These are phyloP conservation scores for Amoebophrya sp. DNA, from an alignment of 169 alveolate species.

Conservation along the genomic window DNA sequence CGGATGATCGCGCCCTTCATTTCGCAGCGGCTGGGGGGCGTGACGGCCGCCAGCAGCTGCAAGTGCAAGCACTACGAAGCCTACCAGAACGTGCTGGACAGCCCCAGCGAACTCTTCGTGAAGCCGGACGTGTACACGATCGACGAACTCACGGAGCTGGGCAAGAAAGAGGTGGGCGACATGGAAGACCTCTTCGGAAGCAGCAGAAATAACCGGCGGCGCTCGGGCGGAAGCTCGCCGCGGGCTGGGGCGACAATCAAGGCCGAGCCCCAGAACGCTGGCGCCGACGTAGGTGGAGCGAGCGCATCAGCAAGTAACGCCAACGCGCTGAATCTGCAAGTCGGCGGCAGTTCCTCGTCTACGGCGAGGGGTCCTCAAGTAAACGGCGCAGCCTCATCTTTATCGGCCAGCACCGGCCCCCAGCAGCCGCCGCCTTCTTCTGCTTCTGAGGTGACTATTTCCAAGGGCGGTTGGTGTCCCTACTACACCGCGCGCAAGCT, in stretches of 20 bases:
- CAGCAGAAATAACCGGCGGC: too few species aligned
- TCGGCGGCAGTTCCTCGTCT: too few species aligned
- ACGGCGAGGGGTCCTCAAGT: too few species aligned
- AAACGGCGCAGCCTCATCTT: too few species aligned
- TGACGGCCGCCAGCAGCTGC: background rate
- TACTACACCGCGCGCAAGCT: slow-evolving; percentile 79
- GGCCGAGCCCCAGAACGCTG: background rate
- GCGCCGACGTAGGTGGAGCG: background rate
- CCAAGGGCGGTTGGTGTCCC: slow-evolving; percentile 63
- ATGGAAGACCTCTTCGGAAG: background rate
- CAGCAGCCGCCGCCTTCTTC: too few species aligned
- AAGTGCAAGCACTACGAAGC: background rate
- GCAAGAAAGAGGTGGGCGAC: background rate
- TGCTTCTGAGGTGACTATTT: background rate
- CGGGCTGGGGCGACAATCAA: background rate
- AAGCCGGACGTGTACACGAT: slow-evolving; percentile 84
- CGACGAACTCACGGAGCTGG: slow-evolving; percentile 51
- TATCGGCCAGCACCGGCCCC: too few species aligned
- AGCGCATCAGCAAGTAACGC: background rate
- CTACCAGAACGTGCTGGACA: background rate
- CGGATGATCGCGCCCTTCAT: background rate
- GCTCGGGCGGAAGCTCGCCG: too few species aligned
- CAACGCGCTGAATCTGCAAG: background rate
- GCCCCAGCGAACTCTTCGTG: background rate
- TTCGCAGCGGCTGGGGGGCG: background rate